phyloP scores from a whole-genome alignment of 73 alveolate species.

The Diophrys appendiculata region DNA sequence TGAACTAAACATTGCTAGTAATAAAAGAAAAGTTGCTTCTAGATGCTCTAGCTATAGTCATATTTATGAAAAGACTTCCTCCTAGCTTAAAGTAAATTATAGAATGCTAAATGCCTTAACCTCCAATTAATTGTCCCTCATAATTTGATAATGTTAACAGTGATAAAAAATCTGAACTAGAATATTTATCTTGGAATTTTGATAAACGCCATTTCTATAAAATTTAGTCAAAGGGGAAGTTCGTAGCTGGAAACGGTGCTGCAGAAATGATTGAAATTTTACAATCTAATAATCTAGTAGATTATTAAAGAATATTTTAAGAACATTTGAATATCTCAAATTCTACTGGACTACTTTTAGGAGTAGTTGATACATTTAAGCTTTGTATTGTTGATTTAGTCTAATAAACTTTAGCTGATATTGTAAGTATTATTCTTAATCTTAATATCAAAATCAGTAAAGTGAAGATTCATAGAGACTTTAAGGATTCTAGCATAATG shows the following conservation, averaged over 20 bases:
- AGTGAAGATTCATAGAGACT: not conserved
- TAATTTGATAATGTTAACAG: too few relatives aligned
- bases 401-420: not conserved
- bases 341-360: not conserved
- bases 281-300: not conserved
- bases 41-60: constrained; percentile 18
- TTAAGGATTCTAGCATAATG: not conserved
- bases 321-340: not conserved
- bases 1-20: constrained; percentile 18
- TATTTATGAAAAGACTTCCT: constrained; percentile 13
- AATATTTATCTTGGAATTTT: not conserved
- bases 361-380: not conserved
- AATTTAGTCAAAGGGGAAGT: too few relatives aligned
- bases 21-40: constrained; percentile 31
- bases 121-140: not conserved
- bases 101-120: not conserved
- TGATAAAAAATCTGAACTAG: too few relatives aligned
- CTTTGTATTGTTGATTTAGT: not conserved
- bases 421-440: too few relatives aligned
- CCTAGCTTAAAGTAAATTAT: not conserved
- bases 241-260: too few relatives aligned
- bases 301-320: too few relatives aligned
- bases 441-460: too few relatives aligned
- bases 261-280: too few relatives aligned
- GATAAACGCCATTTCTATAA: not conserved